These are phyloP conservation scores for Eimeria necatrix DNA, from an alignment of 169 alveolate genomes.

Conservation along the genomic window DNA sequence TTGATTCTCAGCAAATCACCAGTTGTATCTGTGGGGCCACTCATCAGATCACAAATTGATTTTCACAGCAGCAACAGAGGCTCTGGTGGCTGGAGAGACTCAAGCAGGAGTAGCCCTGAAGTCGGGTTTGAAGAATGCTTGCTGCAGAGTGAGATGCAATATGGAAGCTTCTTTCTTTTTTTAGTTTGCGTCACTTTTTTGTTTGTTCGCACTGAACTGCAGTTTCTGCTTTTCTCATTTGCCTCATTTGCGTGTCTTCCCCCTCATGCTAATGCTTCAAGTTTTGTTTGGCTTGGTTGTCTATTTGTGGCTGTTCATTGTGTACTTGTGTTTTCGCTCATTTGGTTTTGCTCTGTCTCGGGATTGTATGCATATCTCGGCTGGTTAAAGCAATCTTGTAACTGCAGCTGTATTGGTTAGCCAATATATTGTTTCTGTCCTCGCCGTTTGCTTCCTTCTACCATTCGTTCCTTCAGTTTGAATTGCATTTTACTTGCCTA, in stretches of 20 bases:
- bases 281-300: too few relatives aligned
- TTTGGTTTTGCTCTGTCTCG: too few relatives aligned
- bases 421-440: too few relatives aligned
- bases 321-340: too few relatives aligned
- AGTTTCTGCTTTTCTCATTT: too few relatives aligned
- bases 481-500: too few relatives aligned
- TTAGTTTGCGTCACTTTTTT: not conserved
- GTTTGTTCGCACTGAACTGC: not conserved
- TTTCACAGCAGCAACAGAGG: slow-evolving; percentile 89
- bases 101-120: slow-evolving; percentile 92
- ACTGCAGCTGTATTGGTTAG: too few relatives aligned
- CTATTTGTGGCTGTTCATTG: too few relatives aligned
- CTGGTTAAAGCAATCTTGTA: too few relatives aligned
- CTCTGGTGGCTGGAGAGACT: slow-evolving; percentile 85
- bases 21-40: slow-evolving; percentile 92
- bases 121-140: slow-evolving; percentile 88
- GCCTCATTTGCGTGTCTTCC: not conserved
- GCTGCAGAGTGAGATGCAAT: slow-evolving; percentile 66
- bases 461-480: not conserved
- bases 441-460: too few relatives aligned
- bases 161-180: not conserved
- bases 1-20: slow-evolving; percentile 82
- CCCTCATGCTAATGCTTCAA: too few relatives aligned
- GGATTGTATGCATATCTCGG: too few relatives aligned
- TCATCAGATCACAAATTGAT: slow-evolving; percentile 91